Evolutionary conservation across 768 basidiomycete genomes (phyloP), one percentile per base, ranked within the genome.

Genomic region (Russula abietina): DNA sequence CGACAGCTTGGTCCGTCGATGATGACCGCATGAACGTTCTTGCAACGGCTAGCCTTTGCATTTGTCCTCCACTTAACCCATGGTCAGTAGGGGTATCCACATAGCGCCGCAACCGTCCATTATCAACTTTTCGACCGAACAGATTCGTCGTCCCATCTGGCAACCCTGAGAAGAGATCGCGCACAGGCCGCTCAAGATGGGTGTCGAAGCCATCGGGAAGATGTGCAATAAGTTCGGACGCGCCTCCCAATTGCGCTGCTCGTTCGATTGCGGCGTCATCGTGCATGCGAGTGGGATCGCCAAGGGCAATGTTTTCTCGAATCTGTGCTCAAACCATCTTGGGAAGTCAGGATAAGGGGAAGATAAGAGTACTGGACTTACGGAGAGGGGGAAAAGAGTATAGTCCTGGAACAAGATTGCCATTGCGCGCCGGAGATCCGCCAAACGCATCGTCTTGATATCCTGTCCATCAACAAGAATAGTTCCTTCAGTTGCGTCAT

Each of bases 361-460:
- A 28, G 11, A 55, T 19, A 49, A 38, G 55, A 28, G 17, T 6
- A 30, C 30, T 12, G 10, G 39, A 45, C 87, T 53, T 63, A 88
- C 88, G 22, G 89, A 86, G 51, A 92, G 76, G 0, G 89, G 89
- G 68, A 91, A 91, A 67, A 84, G 79, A 0, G 87, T 89, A 68
- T 88, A 91, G 70, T 92, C 90, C 69, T 92, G 89, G 73, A 91
- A 91, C 32, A 92, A 79, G n/a, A 86, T 86, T 3, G 85, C 84
- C 38, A 83, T 83, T 2, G 83, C 79, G 16, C 81, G 80, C n/a
- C 89, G 76, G 11, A 91, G 73, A 71, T 90, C 85, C 7, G 74
- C 76, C 8, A 91, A 77, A 56, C 79, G 81, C n/a, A 88, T 73
- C 0, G 79, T 80, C 48, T 78, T 79, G 65, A 91, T 86, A 65